Evolutionary conservation across 805 yeast species (phyloP).

Genomic region (Saccharomycopsis babjevae): DNA sequence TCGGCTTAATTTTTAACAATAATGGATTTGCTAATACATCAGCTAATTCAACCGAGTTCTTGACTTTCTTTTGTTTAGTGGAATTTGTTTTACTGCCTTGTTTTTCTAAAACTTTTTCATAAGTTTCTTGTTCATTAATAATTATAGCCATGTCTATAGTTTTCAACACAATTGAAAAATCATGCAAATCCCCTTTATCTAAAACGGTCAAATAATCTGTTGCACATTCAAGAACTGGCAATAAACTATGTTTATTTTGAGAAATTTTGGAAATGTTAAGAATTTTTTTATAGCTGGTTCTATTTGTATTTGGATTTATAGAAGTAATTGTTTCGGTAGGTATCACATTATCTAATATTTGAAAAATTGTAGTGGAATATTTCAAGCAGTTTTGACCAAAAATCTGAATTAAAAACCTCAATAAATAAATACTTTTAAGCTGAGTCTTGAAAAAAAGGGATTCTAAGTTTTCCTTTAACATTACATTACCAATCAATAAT

Average conservation of each 20-base stretch:
- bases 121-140: conserved; percentile 10
- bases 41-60: conserved; percentile 43
- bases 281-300: conserved; percentile 8
- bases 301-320: conserved; percentile 6
- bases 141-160: conserved; percentile 47
- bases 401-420: conserved; percentile 22
- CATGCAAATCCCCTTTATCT: conserved; percentile 32
- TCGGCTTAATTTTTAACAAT: background rate
- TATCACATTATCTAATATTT: conserved; percentile 21
- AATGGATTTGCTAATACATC: conserved; percentile 61
- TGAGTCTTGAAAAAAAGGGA: conserved; percentile 38
- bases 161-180: conserved; percentile 42
- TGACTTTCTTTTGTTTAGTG: conserved; percentile 29
- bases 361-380: conserved; percentile 4
- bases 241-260: conserved; percentile 22
- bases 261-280: conserved; percentile 18
- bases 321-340: conserved; percentile 13
- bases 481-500: conserved; percentile 37
- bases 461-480: conserved; percentile 30
- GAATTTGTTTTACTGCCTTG: conserved; percentile 9
- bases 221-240: conserved; percentile 20
- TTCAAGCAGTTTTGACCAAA: conserved; percentile 28
- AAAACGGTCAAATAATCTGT: conserved; percentile 22
- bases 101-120: conserved; percentile 19
- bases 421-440: conserved; percentile 33